phyloP scores from a whole-genome alignment of 805 yeast genomes.

The Yamadazyma sp. region DNA sequence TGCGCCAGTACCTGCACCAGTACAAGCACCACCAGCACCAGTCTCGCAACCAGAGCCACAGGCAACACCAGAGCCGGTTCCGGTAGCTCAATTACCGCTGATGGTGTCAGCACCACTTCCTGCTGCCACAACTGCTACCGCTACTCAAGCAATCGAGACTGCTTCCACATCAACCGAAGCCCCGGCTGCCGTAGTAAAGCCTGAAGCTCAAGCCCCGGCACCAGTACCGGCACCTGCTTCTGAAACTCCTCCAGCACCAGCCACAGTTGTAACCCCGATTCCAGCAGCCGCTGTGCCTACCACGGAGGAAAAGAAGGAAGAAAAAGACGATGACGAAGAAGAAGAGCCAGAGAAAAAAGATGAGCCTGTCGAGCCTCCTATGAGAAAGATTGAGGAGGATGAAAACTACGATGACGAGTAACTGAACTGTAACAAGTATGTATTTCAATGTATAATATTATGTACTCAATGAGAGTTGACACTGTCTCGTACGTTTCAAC shows the following conservation, averaged over 20 bases:
- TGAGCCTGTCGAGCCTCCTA: conserved; percentile 43
- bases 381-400: conserved; percentile 47
- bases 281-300: conserved; percentile 4
- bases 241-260: conserved; percentile 6
- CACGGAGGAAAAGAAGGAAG: conserved; percentile 10
- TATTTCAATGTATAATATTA: conserved; percentile 4
- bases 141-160: conserved; percentile 4
- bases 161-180: background rate
- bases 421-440: conserved; percentile 7
- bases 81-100: conserved; percentile 9
- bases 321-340: conserved; percentile 14
- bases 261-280: conserved; percentile 1
- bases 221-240: conserved; percentile 8
- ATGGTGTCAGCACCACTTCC: too few species aligned
- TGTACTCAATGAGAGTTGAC: background rate
- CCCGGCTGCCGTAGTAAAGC: background rate
- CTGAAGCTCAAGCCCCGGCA: conserved; percentile 10
- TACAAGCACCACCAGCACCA: conserved; percentile 2
- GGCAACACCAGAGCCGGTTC: conserved; percentile 12
- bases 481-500: too few species aligned
- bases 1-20: conserved; percentile 7
- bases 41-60: conserved; percentile 13
- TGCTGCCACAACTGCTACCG: conserved; percentile 9
- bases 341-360: conserved; percentile 13
- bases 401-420: conserved; percentile 47